Percentiles rank a stretch among this genome's conserved stretches.
Conservation (phyloP, 257 asterid genomes). For the Fraxinus pennsylvanica region DNA sequence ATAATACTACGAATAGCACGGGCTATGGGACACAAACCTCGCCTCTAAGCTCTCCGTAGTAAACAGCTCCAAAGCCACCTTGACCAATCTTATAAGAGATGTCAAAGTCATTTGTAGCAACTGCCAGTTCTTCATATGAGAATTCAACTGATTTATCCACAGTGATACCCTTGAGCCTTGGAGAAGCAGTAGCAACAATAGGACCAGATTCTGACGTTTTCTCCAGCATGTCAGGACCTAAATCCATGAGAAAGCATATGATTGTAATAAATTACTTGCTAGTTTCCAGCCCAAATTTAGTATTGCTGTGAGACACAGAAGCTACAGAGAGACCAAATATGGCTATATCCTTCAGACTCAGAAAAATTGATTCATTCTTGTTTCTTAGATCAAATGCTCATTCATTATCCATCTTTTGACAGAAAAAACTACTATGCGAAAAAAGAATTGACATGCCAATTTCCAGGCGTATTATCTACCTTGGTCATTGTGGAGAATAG, state of each 20-base stretch:
- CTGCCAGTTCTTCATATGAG: slow-evolving; percentile 65
- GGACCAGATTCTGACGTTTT: slow-evolving; percentile 43
- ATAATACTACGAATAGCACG: background rate
- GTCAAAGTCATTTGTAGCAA: slow-evolving; percentile 59
- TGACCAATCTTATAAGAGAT: slow-evolving; percentile 69
- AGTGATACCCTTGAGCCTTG: slow-evolving; percentile 57
- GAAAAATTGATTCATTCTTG: background rate
- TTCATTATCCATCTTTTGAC: background rate
- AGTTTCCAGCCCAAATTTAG: background rate
- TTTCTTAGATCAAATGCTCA: background rate
- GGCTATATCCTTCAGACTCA: background rate
- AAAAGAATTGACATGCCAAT: background rate
- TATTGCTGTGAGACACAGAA: no score
- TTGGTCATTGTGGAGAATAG: slow-evolving; percentile 32
- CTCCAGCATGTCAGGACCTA: slow-evolving; percentile 37
- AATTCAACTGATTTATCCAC: slow-evolving; percentile 87
- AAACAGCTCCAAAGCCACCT: slow-evolving; percentile 88
- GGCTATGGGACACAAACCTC: slow-evolving; percentile 52
- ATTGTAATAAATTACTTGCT: background rate
- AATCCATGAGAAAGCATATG: slow-evolving; percentile 18
- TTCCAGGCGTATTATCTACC: slow-evolving; percentile 45
- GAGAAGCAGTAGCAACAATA: slow-evolving; percentile 33
- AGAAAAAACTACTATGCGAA: no score
- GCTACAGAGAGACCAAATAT: background rate
- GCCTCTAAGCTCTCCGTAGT: slow-evolving; percentile 71